These are phyloP conservation scores for Haematococcus lacustris DNA, from an alignment of 139 green algal species.

Conservation along the genomic window DNA sequence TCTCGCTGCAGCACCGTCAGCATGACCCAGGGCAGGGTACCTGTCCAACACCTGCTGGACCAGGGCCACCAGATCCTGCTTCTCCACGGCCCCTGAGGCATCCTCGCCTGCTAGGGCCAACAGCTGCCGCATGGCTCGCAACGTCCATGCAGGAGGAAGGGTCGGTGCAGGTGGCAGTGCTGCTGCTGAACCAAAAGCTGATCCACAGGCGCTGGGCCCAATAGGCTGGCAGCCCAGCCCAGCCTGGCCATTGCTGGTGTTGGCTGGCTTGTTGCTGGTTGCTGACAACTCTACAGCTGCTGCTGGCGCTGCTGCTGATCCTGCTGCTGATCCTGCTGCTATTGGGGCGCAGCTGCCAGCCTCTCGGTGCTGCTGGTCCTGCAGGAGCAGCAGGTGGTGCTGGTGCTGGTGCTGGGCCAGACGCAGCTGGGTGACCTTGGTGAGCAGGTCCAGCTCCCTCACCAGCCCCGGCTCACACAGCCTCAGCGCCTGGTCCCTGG, in stretches of 20 bases:
- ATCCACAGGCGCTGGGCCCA: no score
- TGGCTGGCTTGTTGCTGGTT: neutral
- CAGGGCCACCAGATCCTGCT: constrained; percentile 10
- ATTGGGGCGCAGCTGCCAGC: no score
- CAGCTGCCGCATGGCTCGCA: constrained; percentile 3
- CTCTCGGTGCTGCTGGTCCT: no score
- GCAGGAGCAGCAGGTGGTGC: no score
- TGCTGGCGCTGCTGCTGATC: no score
- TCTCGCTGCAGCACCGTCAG: no score
- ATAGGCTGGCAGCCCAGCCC: no score
- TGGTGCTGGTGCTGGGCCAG: neutral
- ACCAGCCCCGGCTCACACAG: neutral
- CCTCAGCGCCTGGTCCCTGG: constrained; percentile 22
- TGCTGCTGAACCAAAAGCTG: no score
- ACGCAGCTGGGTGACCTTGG: neutral
- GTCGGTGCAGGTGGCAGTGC: no score
- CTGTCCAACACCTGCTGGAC: neutral
- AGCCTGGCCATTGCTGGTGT: no score
- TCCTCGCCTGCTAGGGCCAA: constrained; percentile 14
- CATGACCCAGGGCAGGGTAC: no score
- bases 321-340: no score
- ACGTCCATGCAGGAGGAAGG: neutral
- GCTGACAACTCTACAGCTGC: neutral
- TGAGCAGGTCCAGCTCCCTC: constrained; percentile 12
- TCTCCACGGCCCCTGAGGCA: constrained; percentile 16